Evolutionary conservation across 2,329 filamentous ascomycete species (phyloP), one percentile per base, ranked within the genome.

Genomic region (Arthrobotrys megalospora): DNA sequence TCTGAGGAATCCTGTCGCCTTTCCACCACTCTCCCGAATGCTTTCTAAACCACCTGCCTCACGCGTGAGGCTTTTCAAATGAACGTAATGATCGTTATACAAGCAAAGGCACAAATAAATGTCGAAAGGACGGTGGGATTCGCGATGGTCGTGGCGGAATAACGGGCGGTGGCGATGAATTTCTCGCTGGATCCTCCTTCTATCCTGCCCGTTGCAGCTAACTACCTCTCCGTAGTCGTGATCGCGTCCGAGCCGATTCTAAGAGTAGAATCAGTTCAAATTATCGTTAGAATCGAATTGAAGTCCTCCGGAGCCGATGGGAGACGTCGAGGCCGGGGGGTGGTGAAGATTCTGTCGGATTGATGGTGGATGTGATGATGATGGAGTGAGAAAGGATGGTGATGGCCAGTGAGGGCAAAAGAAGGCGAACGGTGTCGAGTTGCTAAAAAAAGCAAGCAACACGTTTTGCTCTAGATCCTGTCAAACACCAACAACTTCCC

Each of bases 371-470:
- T 21, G 38, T 38, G 66, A 71, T 50, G 62, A 67, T 67, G 62
- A 41, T 67, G 55, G 38, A 48, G 50, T n/a, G 14, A 32, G 38
- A 47, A 67, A 68, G 62, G 19, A 36, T 32, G 52, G 41, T 41
- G 52, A 66, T 60, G 52, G 52, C 58, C 47, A 76, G 24, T 50
- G 48, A 52, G 55, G 55, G 47, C 45, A 66, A 65, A 76, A 70
- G 66, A 48, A 70, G 58, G 58, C 38, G 43, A 76, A 60, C 24
- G 36, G 34, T 21, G 52, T 66, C 50, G 65, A 66, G 65, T 62
- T 60, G 19, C 28, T n/a, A 50, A 36, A 78, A 72, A 78, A 78
- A 72, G 75, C 75, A 78, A 78, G 60, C 67, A 72, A 68, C 75
- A 43, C 52, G 41, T 53, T 32, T 12, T 38, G 14, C 43, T 55